phyloP scores from a whole-genome alignment of 805 yeast genomes.

The Metschnikowia santaceciliae region DNA sequence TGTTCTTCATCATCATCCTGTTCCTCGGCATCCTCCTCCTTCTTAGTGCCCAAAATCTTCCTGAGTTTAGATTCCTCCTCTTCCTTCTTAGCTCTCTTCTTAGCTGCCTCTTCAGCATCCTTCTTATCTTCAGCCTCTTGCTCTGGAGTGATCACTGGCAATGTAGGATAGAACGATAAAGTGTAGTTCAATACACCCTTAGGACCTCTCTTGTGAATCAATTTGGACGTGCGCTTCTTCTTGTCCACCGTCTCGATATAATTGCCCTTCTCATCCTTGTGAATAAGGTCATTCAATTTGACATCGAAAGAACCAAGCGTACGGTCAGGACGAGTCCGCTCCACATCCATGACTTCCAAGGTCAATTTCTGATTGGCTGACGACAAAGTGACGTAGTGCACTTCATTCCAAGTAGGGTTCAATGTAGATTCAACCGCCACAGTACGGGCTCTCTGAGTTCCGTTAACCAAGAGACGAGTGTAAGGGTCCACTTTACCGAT shows the following conservation, averaged over 20 bases:
- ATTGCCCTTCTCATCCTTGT: slow-evolving; percentile 59
- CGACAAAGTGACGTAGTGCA: slow-evolving; percentile 75
- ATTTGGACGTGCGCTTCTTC: slow-evolving; percentile 53
- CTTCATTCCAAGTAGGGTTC: slow-evolving; percentile 83
- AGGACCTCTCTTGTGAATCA: slow-evolving; percentile 74
- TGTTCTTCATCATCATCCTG: slow-evolving; percentile 31
- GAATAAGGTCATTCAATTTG: slow-evolving; percentile 61
- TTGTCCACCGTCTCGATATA: slow-evolving; percentile 56
- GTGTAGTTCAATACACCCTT: slow-evolving; percentile 76
- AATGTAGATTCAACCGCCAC: slow-evolving; percentile 59
- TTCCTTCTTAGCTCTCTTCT: slow-evolving; percentile 21
- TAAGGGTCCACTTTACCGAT: slow-evolving; percentile 94
- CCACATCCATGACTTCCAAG: slow-evolving; percentile 90
- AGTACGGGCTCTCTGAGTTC: slow-evolving; percentile 74
- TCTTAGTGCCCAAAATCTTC: slow-evolving; percentile 7
- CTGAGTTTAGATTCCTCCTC: slow-evolving; percentile 22
- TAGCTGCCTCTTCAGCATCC: slow-evolving; percentile 25
- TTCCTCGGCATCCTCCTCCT: slow-evolving; percentile 33
- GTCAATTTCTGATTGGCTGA: slow-evolving; percentile 79
- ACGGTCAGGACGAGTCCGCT: slow-evolving; percentile 73
- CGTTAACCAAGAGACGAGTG: slow-evolving; percentile 72
- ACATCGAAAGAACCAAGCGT: slow-evolving; percentile 81
- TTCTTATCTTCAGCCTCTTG: slow-evolving; percentile 51
- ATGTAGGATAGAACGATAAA: slow-evolving; percentile 77
- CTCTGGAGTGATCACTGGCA: slow-evolving; percentile 73